Evolutionary conservation across 2,329 filamentous ascomycete species (phyloP), one percentile per base, ranked within the genome.

Genomic region (Cytospora paraplurivora): DNA sequence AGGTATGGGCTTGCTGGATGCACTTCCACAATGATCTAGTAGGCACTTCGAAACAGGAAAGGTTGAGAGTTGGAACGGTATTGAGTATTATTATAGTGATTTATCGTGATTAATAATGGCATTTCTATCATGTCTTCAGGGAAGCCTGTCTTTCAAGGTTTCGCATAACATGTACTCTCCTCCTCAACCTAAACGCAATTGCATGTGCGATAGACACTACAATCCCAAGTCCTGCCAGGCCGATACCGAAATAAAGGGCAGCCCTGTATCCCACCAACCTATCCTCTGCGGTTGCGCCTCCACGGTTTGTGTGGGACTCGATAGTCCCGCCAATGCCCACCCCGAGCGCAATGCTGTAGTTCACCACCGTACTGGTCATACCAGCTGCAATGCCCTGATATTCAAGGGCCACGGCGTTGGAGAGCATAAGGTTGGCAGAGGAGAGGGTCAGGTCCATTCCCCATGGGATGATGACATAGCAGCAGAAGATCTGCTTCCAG

Each of bases 381-480:
- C 76, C 79, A 3, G 72, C 72, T 1, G 70, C 72, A 27, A 73
- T 69, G 0, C 71, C 72, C 57, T 72, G 71, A 55, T 72, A 69
- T 34, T 69, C 58, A 33, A 65, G 66, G 8, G 66, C 63, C 5
- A 73, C 65, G 3, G 72, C 72, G 62, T 83, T 78, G 19, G 75
- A 79, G 19, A 85, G 72, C 35, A 84, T 76, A 3, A 85, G 66
- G 0, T 79, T 83, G 0, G 76, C 81, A 0, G 81, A 78, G 1
- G 83, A 82, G 68, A 85, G 85, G 5, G 74, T 78, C 78, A 84
- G 82, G 66, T 86, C 82, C 81, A 83, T 83, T 1, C 81, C 80
- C 68, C 73, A 79, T 0, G 80, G 78, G 63, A 76, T 81, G 33
- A 85, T 69, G 27, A 84, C 12, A 17, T 77, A 72, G 13, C 73